Evolutionary conservation across 2,329 filamentous ascomycete species (phyloP).

Genomic region (Fusarium sp.): DNA sequence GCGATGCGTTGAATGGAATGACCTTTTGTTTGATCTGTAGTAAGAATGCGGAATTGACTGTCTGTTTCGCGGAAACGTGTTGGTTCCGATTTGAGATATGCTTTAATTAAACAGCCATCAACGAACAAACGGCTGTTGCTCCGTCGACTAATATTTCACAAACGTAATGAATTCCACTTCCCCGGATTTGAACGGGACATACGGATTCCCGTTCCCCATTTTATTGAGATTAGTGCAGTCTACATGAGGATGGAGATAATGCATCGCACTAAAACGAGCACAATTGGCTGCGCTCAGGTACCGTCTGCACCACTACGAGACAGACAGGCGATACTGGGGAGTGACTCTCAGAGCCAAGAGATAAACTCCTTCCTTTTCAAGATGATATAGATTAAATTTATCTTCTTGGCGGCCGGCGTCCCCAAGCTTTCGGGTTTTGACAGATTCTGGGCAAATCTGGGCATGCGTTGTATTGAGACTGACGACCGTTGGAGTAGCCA

Average conservation of each 20-base stretch:
- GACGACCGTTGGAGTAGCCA: slow-evolving; percentile 24
- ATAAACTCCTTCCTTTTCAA: slow-evolving; percentile 36
- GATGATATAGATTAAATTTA: slow-evolving; percentile 1
- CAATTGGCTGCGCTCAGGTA: slow-evolving; percentile 1
- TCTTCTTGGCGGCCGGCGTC: slow-evolving; percentile 2
- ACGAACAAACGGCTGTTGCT: neutral
- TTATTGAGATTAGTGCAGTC: neutral
- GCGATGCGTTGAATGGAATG: slow-evolving; percentile 9
- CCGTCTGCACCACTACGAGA: neutral
- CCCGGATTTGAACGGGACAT: slow-evolving; percentile 15
- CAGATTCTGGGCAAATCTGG: slow-evolving; percentile 21
- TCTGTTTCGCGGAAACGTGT: neutral
- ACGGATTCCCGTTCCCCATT: too few relatives aligned
- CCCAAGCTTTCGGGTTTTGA: slow-evolving; percentile 29
- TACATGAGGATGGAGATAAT: slow-evolving; percentile 4
- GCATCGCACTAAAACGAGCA: neutral
- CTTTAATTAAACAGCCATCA: slow-evolving; percentile 4
- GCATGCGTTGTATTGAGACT: slow-evolving; percentile 1
- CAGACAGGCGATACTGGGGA: neutral
- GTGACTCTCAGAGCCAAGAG: slow-evolving; percentile 2
- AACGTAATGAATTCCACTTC: slow-evolving; percentile 28
- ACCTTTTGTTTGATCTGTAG: slow-evolving; percentile 10
- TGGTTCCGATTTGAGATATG: neutral
- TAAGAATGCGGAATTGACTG: neutral
- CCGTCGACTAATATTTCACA: slow-evolving; percentile 4